Evolutionary conservation across 2,329 filamentous ascomycete species (phyloP), one percentile per base, ranked within the genome.

Genomic region (Dactylonectria macrodidyma): DNA sequence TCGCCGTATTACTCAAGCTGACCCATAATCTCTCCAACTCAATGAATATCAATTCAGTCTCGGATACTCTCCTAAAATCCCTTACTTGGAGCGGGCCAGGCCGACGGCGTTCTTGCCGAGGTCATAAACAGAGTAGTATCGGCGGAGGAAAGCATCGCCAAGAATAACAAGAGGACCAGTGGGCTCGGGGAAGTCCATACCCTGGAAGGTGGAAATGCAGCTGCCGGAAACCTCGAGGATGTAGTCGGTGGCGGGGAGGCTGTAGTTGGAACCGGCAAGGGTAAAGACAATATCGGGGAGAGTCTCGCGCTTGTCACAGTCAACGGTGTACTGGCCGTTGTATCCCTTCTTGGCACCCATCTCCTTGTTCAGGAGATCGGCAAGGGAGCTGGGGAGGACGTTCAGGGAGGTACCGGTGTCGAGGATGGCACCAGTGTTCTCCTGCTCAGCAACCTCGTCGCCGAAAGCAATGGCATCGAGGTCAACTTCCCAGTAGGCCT

Each of bases 401-500:
- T 98, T 98, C 81, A 99, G 91, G 55, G 97, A 99, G 80, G 96
- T 99, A 78, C 96, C 96, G 63, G 96, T 99, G 88, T 99, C 96
- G 69, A 99, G 93, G 73, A 99, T 98, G 77, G 95, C 94, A 85
- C 96, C 97, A 66, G 95, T 98, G 87, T 94, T 90, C 73, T 98
- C 95, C 72, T 98, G 91, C 82, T 97, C 93, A 69, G 95, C 95
- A 73, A 90, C 91, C 79, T 93, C 90, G 60, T 95, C 89, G 76
- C 96, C 97, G 72, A 98, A 94, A 63, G 92, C 91, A 84, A 99
- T 96, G 72, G 94, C 88, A 78, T 98, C 92, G 69, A 99, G 91
- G 78, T 98, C 95, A 63, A 99, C 95, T 89, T 99, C 96, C 96
- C 96, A 99, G 90, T 99, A 99, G 57, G 96, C 96, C 92, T 98